phyloP scores from a whole-genome alignment of 2,329 filamentous ascomycete species.

The Pestalotiopsis sp. region DNA sequence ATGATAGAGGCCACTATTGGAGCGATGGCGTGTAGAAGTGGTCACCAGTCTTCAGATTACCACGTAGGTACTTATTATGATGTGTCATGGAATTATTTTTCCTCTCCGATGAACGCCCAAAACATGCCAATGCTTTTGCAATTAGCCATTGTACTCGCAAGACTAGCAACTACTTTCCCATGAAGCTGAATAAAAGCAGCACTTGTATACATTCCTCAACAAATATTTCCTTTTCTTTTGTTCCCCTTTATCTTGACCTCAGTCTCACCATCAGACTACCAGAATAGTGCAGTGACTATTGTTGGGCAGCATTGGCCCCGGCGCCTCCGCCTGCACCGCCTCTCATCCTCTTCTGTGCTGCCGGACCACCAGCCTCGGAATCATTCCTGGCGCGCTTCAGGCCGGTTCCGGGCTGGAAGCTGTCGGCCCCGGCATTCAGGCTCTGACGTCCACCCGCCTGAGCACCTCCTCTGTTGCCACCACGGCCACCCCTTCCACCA shows the following conservation, averaged over 20 bases:
- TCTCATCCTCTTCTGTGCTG: constrained; percentile 40
- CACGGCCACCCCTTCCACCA: constrained; percentile 34
- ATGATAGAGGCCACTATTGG: not conserved
- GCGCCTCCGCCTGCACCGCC: constrained; percentile 27
- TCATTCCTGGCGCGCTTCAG: constrained; percentile 59
- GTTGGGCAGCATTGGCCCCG: not conserved
- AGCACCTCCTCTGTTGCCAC: constrained; percentile 41
- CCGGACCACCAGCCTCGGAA: constrained; percentile 36
- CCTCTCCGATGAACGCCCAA: constrained; percentile 15
- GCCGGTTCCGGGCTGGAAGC: constrained; percentile 56
- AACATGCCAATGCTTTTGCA: not conserved
- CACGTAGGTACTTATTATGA: not conserved
- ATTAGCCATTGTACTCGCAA: not conserved
- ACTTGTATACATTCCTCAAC: not conserved
- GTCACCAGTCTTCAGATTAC: not conserved
- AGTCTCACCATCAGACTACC: not conserved
- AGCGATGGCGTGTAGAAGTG: not conserved
- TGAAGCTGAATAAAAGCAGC: not conserved
- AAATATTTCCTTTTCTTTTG: not conserved
- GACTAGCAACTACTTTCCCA: not conserved
- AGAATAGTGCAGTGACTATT: not conserved
- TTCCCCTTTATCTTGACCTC: not conserved
- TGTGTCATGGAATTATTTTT: not conserved
- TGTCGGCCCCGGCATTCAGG: constrained; percentile 53
- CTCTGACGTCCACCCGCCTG: constrained; percentile 36